phyloP scores from a whole-genome alignment of 257 asterid species.

The Plantago elongata region DNA sequence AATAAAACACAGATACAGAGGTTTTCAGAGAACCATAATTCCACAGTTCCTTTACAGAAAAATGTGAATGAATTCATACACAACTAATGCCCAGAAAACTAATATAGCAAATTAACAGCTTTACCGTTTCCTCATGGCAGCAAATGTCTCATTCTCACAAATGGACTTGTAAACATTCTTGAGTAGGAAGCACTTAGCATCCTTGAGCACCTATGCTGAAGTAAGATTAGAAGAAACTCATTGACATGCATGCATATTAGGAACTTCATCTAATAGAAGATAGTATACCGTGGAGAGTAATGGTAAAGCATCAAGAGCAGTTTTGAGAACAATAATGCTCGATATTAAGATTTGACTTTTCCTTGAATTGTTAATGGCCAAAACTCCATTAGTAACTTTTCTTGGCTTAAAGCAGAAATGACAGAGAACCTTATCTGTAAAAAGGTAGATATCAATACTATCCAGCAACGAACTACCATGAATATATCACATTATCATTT shows the following conservation, averaged over 20 bases:
- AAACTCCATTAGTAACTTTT: conserved; percentile 67
- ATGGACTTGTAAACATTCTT: conserved; percentile 77
- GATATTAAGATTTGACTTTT: conserved; percentile 85
- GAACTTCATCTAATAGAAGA: conserved; percentile 13
- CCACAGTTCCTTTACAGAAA: conserved; percentile 20
- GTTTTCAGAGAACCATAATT: background rate
- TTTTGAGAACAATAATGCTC: conserved; percentile 85
- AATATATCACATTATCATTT: conserved; percentile 17
- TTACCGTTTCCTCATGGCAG: conserved; percentile 74
- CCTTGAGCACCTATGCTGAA: conserved; percentile 75
- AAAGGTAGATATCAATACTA: conserved; percentile 18
- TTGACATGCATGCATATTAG: conserved; percentile 6
- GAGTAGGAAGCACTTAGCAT: conserved; percentile 83
- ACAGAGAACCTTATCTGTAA: conserved; percentile 93
- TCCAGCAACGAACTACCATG: conserved; percentile 7
- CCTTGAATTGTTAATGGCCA: conserved; percentile 64
- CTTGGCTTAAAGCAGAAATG: conserved; percentile 97
- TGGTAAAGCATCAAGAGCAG: conserved; percentile 91
- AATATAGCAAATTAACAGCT: conserved; percentile 10
- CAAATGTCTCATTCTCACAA: conserved; percentile 79
- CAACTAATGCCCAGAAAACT: conserved; percentile 10
- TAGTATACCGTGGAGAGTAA: conserved; percentile 73
- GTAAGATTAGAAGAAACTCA: conserved; percentile 26
- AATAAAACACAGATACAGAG: background rate
- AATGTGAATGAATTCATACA: conserved; percentile 4